phyloP scores from a whole-genome alignment of 306 rosid species.

The Vigna reflexopilosa region DNA sequence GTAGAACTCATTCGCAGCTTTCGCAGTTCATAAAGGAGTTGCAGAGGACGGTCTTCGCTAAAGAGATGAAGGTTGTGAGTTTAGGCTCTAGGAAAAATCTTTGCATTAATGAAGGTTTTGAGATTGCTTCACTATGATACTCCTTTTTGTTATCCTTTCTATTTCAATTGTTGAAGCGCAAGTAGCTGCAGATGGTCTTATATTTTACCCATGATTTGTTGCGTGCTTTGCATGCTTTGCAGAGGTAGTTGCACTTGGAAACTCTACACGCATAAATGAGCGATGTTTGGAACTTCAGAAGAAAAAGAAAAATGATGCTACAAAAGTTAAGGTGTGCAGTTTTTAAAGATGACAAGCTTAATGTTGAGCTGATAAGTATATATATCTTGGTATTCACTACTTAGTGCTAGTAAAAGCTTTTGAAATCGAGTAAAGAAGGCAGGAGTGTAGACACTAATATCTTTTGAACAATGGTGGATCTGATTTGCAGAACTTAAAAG shows the following conservation, averaged over 20 bases:
- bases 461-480: slow-evolving; percentile 44
- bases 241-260: slow-evolving; percentile 79
- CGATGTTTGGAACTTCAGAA: slow-evolving; percentile 88
- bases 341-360: slow-evolving; percentile 23
- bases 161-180: slow-evolving; percentile 13
- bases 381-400: slow-evolving; percentile 31
- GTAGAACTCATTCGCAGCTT: slow-evolving; percentile 96
- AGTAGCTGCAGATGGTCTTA: slow-evolving; percentile 29
- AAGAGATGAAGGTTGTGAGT: slow-evolving; percentile 70
- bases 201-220: slow-evolving; percentile 37
- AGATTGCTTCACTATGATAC: slow-evolving; percentile 16
- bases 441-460: slow-evolving; percentile 6
- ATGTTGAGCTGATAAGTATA: slow-evolving; percentile 10
- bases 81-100: slow-evolving; percentile 89
- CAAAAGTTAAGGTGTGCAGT: slow-evolving; percentile 71
- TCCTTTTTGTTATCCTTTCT: slow-evolving; percentile 16
- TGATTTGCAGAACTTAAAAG: slow-evolving; percentile 67
- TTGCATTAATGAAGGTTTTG: slow-evolving; percentile 84
- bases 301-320: slow-evolving; percentile 68
- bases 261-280: slow-evolving; percentile 72
- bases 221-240: slow-evolving; percentile 32
- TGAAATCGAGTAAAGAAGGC: slow-evolving; percentile 27
- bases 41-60: slow-evolving; percentile 70
- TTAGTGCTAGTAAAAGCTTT: slow-evolving; percentile 7
- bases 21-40: slow-evolving; percentile 90